Evolutionary conservation across 768 basidiomycete genomes (phyloP), one percentile per base, ranked within the genome.

Genomic region (Ramaria rubella): DNA sequence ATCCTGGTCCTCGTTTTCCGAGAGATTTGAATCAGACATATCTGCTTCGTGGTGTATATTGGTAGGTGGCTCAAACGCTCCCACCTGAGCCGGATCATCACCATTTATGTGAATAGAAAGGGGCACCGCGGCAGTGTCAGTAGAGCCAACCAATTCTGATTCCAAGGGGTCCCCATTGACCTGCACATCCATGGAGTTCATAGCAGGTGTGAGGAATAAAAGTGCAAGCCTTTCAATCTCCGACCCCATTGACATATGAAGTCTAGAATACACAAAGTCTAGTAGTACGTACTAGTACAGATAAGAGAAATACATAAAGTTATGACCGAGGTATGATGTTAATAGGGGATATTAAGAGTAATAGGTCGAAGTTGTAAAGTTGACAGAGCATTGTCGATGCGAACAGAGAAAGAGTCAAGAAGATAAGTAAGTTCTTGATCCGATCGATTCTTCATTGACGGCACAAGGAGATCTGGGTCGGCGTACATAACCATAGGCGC

Each of bases 341-440:
- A 51, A 33, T 11, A 51, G 21, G 49, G 33, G 34, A 33, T 21
- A 23, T n/a, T 51, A 1, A 31, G 1, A 15, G 49, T 33, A 51
- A 31, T 51, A 29, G 30, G 49, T 36, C 33, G 49, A 34, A 48
- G 31, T 29, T 56, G 44, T 33, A 56, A 23, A 8, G 55, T 56
- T 31, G 71, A 66, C 26, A 82, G 69, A 2, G 87, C 80, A 65
- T 94, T 93, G 66, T 90, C 85, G 53, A 94, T 83, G 42, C 94
- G 77, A 7, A 81, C 71, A 29, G 86, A 75, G 51, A 95, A 66
- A 12, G 85, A 88, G 62, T 93, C 87, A 30, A 96, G 74, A n/a
- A 90, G 70, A 58, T 79, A 69, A 70, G 84, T 79, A 52, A 94
- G 70, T 58, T 94, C 88, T 17, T 76, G 69, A 61, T 94, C 91